A percentile compares a stretch with the other conserved stretches of the same genome.
Conservation (phyloP, 1,139 yeast species). For the Debaryomyces nepalensis region DNA sequence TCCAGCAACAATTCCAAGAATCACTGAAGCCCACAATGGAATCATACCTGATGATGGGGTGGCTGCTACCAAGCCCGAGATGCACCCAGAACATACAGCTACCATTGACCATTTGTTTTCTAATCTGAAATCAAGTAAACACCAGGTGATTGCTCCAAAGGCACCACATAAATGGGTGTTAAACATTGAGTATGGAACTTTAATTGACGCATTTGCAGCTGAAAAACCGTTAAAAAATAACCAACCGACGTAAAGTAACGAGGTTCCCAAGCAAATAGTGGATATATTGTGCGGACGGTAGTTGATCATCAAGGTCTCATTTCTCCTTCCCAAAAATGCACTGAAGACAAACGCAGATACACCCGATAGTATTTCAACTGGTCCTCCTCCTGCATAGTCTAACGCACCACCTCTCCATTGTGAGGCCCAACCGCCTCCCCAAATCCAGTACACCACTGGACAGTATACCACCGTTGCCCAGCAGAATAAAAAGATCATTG, state of each 20-base stretch:
- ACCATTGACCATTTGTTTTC: slow-evolving; percentile 94
- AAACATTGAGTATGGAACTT: slow-evolving; percentile 84
- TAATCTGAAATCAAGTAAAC: slow-evolving; percentile 81
- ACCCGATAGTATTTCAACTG: slow-evolving; percentile 92
- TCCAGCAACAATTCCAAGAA: slow-evolving; percentile 83
- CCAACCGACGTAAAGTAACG: slow-evolving; percentile 75
- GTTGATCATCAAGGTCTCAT: slow-evolving; percentile 81
- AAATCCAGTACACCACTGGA: slow-evolving; percentile 93
- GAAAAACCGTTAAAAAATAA: slow-evolving; percentile 87
- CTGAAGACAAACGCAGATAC: slow-evolving; percentile 88
- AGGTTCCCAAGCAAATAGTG: slow-evolving; percentile 78
- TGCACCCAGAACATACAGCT: slow-evolving; percentile 92
- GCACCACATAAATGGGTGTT: slow-evolving; percentile 90
- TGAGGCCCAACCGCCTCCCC: slow-evolving; percentile 95
- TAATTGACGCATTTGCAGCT: slow-evolving; percentile 64
- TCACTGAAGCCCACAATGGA: slow-evolving; percentile 89
- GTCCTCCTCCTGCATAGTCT: slow-evolving; percentile 98
- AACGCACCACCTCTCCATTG: slow-evolving; percentile 79
- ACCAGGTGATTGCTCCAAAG: slow-evolving; percentile 93
- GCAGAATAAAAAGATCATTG: slow-evolving; percentile 76
- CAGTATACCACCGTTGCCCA: slow-evolving; percentile 94
- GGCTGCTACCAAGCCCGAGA: slow-evolving; percentile 95
- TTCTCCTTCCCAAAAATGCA: slow-evolving; percentile 80
- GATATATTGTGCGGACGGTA: slow-evolving; percentile 95
- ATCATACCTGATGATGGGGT: slow-evolving; percentile 93